Evolutionary conservation across 1,139 yeast genomes (phyloP).

Genomic region (Barnettozyma hawaiiensis): DNA sequence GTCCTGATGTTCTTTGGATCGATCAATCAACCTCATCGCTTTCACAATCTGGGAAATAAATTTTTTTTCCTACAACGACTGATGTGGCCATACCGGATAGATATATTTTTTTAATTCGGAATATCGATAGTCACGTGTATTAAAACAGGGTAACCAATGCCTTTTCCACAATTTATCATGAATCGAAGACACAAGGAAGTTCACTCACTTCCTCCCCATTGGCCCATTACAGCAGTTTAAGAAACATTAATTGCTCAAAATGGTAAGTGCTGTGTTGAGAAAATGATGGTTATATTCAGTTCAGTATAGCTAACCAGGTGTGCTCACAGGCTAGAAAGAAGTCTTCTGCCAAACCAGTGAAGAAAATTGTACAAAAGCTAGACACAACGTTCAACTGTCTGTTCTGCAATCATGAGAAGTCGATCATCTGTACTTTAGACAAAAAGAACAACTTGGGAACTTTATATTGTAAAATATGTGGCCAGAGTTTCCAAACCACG

Average conservation of each 20-base stretch:
- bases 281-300: neutral
- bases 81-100: neutral
- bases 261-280: slow-evolving; percentile 6
- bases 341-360: slow-evolving; percentile 76
- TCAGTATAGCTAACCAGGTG: slow-evolving; percentile 1
- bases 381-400: slow-evolving; percentile 87
- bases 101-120: no score
- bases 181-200: no score
- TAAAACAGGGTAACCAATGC: neutral
- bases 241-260: neutral
- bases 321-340: slow-evolving; percentile 79
- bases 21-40: slow-evolving; percentile 11
- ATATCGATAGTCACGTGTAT: neutral
- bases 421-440: slow-evolving; percentile 84
- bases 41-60: slow-evolving; percentile 3
- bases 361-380: slow-evolving; percentile 70
- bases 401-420: slow-evolving; percentile 92
- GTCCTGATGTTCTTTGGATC: neutral
- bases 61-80: slow-evolving; percentile 3
- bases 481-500: slow-evolving; percentile 87
- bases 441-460: slow-evolving; percentile 84
- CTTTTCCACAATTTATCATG: no score
- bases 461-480: slow-evolving; percentile 87
- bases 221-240: no score
- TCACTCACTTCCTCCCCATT: no score